Conservation (phyloP, 2,329 filamentous ascomycete species). For the Sarocladiaceae sp. region DNA sequence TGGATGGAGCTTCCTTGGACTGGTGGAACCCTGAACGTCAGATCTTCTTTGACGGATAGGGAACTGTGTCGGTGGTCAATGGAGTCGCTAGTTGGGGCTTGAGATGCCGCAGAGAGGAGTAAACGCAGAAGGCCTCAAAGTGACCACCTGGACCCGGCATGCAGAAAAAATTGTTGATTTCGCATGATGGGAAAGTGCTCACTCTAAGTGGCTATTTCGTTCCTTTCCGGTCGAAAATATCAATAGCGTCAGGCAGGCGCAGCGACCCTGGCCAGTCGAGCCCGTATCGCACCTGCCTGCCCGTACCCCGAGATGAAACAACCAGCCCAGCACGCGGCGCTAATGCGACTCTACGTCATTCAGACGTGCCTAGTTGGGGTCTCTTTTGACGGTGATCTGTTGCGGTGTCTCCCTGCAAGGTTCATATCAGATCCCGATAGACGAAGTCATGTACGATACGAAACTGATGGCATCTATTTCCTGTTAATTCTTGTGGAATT, state of each 20-base stretch:
- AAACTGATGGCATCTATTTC: no score
- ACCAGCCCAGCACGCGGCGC: neutral
- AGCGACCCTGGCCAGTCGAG: neutral
- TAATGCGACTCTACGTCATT: conserved; percentile 10
- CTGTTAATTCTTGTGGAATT: no score
- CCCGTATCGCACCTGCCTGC: neutral
- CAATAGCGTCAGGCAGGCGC: neutral
- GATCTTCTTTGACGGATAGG: no score
- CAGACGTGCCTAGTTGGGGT: conserved; percentile 4
- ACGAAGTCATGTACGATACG: no score
- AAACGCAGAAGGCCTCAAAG: no score
- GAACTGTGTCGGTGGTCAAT: no score
- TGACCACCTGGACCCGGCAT: neutral
- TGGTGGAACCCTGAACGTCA: no score
- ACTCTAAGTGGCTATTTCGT: neutral
- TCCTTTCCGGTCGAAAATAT: neutral
- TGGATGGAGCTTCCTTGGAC: no score
- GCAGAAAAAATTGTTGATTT: neutral
- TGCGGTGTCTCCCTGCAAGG: no score
- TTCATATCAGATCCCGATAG: no score
- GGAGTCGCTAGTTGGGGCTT: no score
- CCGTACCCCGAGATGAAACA: conserved; percentile 6
- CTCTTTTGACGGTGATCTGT: neutral
- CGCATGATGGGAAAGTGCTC: conserved; percentile 1
- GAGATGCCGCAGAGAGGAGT: no score